phyloP scores from a whole-genome alignment of 805 yeast genomes.

The Lachancea dasiensis region DNA sequence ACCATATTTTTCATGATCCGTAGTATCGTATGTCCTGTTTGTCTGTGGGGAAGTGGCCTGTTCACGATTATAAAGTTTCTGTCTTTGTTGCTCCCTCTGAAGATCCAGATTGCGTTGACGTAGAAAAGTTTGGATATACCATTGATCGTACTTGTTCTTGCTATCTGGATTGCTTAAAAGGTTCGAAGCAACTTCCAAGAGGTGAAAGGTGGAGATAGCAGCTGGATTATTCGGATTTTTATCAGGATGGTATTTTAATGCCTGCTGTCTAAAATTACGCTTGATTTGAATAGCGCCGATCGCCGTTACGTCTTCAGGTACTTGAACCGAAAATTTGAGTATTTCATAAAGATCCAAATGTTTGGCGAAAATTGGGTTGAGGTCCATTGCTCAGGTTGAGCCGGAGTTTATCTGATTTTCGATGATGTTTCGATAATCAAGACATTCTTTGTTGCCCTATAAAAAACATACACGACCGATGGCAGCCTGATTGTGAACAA shows the following conservation, averaged over 20 bases:
- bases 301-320: conserved; percentile 40
- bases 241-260: conserved; percentile 28
- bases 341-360: conserved; percentile 36
- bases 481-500: no score
- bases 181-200: conserved; percentile 24
- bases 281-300: conserved; percentile 29
- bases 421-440: no score
- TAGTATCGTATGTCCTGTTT: conserved; percentile 2
- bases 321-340: conserved; percentile 34
- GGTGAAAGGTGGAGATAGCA: conserved; percentile 22
- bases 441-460: no score
- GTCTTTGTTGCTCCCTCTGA: conserved; percentile 3
- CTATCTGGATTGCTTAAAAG: conserved; percentile 18
- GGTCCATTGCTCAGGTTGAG: no score
- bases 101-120: neutral
- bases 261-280: conserved; percentile 19
- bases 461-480: no score
- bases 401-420: no score
- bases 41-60: neutral
- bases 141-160: conserved; percentile 22
- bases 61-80: conserved; percentile 5
- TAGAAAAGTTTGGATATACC: conserved; percentile 10
- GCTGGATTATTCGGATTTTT: conserved; percentile 16
- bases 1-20: conserved; percentile 22
- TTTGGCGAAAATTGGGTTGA: conserved; percentile 8